Evolutionary conservation across 2,329 filamentous ascomycete species (phyloP).

Genomic region (Amylocarpus encephaloides): DNA sequence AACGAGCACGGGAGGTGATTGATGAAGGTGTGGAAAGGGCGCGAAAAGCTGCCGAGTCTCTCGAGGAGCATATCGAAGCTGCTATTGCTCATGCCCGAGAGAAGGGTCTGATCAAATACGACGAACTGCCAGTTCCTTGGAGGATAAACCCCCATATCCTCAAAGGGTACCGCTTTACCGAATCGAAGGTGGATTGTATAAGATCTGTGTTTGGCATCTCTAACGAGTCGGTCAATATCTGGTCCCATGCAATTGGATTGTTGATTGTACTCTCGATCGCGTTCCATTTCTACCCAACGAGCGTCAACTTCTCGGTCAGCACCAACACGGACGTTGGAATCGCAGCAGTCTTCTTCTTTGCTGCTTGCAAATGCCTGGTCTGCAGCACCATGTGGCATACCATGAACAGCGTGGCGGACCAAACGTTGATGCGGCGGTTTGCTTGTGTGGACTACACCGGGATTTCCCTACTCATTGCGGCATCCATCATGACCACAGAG

Average conservation of each 20-base stretch:
- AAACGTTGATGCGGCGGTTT: conserved; percentile 85
- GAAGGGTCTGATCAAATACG: conserved; percentile 77
- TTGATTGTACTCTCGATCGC: conserved; percentile 80
- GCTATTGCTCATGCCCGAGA: conserved; percentile 71
- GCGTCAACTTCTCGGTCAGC: conserved; percentile 77
- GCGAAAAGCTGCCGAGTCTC: conserved; percentile 70
- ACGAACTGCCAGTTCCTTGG: conserved; percentile 89
- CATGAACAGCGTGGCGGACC: conserved; percentile 93
- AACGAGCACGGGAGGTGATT: conserved; percentile 67
- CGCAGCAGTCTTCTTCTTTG: conserved; percentile 91
- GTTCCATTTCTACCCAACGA: conserved; percentile 92
- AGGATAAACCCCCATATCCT: conserved; percentile 90
- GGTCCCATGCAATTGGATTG: conserved; percentile 90
- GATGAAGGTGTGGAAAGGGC: conserved; percentile 78
- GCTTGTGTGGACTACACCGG: conserved; percentile 98
- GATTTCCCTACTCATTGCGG: conserved; percentile 88
- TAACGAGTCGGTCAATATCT: conserved; percentile 96
- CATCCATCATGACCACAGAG: conserved; percentile 95
- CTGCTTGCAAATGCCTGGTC: conserved; percentile 86
- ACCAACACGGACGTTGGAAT: conserved; percentile 86
- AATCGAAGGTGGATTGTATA: conserved; percentile 84
- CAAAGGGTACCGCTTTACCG: conserved; percentile 86
- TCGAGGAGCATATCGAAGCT: conserved; percentile 78
- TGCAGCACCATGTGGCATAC: conserved; percentile 98
- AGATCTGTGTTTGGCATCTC: conserved; percentile 76